Evolutionary conservation across 768 basidiomycete species (phyloP), one percentile per base, ranked within the genome.

Genomic region (Royoungia palumana): DNA sequence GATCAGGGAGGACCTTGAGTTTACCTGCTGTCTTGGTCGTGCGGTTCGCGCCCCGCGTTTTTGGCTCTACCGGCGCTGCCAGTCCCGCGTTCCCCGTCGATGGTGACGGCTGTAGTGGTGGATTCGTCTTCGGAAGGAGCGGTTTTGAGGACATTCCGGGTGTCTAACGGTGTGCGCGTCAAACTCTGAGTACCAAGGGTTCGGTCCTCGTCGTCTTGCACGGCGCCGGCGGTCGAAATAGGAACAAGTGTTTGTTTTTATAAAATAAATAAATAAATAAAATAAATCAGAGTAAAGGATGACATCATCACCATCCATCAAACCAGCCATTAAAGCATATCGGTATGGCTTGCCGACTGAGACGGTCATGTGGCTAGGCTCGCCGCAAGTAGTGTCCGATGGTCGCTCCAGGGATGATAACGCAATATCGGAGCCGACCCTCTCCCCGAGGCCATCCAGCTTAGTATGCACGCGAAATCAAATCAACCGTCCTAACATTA

Each of bases 1-100:
- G 85, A 62, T 93, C 90, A 41, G 90, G 90, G 25, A 93, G 75
- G 14, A 93, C 88, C 62, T 93, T 92, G 55, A 93, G 80, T 65
- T 93, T 93, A 37, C 89, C 88, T 12, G 85, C 83, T 9, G 85
- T 80, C 63, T 90, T 90, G 1, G 88, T 89, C 17, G 86, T 83
- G 55, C 88, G 75, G 58, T 89, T 88, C 13, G 87, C 86, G 0
- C 87, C 86, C 45, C 87, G 76, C 19, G 75, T 69, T 57, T 86
- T 88, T 11, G 72, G 65, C 51, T 85, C 82, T 7, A 28, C 28
- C 28, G 28, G 28, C 11, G 5, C 28, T 11, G 32, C 57, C 5
- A 41, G 55, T 16, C 32, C 32, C 14, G 32, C 16, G 14, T 13
- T 16, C 1, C 40, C 35, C 2, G 47, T 42, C 25, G 55, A 28